Conservation (phyloP, 768 basidiomycete genomes). For the Termitomyces eurrhizus region DNA sequence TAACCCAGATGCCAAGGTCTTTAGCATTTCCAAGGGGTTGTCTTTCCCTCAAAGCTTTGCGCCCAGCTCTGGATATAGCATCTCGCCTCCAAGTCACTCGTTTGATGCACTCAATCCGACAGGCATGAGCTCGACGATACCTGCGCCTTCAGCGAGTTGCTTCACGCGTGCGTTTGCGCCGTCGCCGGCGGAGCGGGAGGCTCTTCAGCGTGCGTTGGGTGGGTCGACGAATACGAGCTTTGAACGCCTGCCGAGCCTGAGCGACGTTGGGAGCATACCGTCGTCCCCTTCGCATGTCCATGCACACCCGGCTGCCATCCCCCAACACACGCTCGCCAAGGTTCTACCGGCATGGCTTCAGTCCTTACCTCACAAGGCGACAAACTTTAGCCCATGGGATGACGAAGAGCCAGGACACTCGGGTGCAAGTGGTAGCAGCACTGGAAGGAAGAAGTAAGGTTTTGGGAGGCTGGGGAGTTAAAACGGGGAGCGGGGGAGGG, state of each 20-base stretch:
- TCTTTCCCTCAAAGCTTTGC: constrained; percentile 16
- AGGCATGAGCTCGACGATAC: constrained; percentile 37
- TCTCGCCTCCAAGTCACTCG: constrained; percentile 11
- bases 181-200: constrained; percentile 84
- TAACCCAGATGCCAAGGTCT: constrained; percentile 86
- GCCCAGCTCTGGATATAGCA: constrained; percentile 14
- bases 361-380: constrained; percentile 62
- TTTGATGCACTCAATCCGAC: constrained; percentile 63
- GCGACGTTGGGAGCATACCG: constrained; percentile 70
- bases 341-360: constrained; percentile 65
- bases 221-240: constrained; percentile 72
- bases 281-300: constrained; percentile 60
- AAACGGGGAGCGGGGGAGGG: neutral
- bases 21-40: constrained; percentile 46
- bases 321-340: constrained; percentile 23
- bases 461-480: constrained; percentile 6
- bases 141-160: constrained; percentile 43
- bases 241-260: constrained; percentile 74
- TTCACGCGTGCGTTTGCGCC: constrained; percentile 82
- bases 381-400: constrained; percentile 81
- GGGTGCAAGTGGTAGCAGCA: constrained; percentile 7
- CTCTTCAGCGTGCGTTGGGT: constrained; percentile 73
- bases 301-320: constrained; percentile 24
- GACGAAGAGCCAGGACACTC: constrained; percentile 50
- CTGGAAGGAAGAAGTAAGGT: constrained; percentile 15